These are phyloP conservation scores for Aspergillus leporis DNA, from an alignment of 495 filamentous ascomycete species.

Conservation along the genomic window DNA sequence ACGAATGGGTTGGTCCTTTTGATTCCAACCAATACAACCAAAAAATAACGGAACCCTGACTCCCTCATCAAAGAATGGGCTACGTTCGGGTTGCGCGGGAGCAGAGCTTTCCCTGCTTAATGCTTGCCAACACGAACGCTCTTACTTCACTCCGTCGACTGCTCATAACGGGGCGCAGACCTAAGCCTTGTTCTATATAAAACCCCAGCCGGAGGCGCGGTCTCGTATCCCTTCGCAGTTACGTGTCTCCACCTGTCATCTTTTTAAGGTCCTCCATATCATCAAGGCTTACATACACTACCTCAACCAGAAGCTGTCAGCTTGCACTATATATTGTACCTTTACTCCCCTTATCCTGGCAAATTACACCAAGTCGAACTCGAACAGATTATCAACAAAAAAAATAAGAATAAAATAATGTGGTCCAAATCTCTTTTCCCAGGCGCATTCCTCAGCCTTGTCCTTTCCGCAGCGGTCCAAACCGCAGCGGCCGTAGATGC, in stretches of 20 bases:
- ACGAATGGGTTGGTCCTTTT: background rate
- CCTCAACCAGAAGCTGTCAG: background rate
- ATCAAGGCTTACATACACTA: background rate
- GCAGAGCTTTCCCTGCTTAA: background rate
- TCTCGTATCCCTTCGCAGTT: background rate
- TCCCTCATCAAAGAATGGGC: background rate
- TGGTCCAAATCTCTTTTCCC: conserved; percentile 20
- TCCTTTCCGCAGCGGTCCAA: conserved; percentile 35
- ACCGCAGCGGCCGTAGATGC: conserved; percentile 47
- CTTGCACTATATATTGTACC: background rate
- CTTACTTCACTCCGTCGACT: background rate
- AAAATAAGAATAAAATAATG: background rate
- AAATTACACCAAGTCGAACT: background rate
- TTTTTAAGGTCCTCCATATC: background rate
- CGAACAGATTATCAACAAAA: background rate
- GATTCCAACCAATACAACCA: background rate
- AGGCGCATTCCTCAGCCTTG: conserved; percentile 39
- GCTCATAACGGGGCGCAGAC: background rate
- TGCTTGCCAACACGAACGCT: background rate
- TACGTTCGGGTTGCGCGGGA: background rate
- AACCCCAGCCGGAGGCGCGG: background rate
- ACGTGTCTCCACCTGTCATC: background rate
- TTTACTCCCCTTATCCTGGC: background rate
- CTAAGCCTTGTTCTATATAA: background rate
- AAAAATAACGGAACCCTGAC: background rate